phyloP scores from a whole-genome alignment of 306 rosid genomes.

The Lotus japonicus region DNA sequence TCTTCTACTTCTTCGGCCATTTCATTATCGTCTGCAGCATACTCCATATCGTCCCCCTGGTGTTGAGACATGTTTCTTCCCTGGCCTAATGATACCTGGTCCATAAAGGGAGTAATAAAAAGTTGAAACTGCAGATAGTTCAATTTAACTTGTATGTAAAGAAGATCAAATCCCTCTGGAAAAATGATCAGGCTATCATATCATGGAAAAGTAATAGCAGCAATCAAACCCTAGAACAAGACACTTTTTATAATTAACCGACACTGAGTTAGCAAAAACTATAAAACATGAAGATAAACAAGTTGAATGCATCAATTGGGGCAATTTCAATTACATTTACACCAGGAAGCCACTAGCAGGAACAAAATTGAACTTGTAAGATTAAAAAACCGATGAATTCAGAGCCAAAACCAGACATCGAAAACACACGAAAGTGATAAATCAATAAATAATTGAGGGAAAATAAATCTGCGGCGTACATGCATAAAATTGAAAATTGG shows the following conservation, averaged over 20 bases:
- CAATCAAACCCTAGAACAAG: not conserved
- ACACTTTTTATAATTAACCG: not conserved
- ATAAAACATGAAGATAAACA: not conserved
- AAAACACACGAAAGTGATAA: not conserved
- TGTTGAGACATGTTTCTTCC: constrained; percentile 20
- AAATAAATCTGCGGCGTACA: not conserved
- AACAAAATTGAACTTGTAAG: not conserved
- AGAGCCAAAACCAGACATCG: not conserved
- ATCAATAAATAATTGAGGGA: not conserved
- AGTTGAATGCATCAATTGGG: not conserved
- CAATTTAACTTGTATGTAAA: not conserved
- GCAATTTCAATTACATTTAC: not conserved
- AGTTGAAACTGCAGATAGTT: not conserved
- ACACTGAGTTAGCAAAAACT: not conserved
- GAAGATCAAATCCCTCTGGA: not conserved
- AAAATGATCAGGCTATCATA: not conserved
- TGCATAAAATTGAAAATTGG: not conserved
- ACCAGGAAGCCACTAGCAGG: no score
- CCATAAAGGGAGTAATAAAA: not conserved
- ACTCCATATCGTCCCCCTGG: constrained; percentile 22
- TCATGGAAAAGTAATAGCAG: not conserved
- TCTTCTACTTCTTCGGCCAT: constrained; percentile 36
- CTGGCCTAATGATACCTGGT: constrained; percentile 9
- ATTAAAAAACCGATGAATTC: not conserved
- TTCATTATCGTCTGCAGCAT: constrained; percentile 29